phyloP scores from a whole-genome alignment of 257 asterid genomes.

The Nicotiana otophora region DNA sequence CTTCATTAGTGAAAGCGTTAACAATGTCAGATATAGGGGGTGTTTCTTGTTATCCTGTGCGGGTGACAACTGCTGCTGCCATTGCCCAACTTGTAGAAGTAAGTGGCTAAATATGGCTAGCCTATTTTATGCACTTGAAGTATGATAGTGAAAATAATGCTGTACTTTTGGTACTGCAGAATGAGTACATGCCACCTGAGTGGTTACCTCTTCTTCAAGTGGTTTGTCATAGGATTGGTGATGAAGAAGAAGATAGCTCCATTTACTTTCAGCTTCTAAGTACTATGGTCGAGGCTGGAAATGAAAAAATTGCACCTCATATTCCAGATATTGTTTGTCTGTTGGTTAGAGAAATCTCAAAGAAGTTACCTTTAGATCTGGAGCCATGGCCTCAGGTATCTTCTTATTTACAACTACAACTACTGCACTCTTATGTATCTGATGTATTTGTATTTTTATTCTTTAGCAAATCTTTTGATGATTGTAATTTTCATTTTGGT shows the following conservation, averaged over 20 bases:
- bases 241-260: slow-evolving; percentile 31
- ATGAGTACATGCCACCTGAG: slow-evolving; percentile 39
- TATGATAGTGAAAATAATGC: background rate
- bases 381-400: slow-evolving; percentile 42
- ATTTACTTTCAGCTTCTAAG: slow-evolving; percentile 34
- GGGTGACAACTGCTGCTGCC: slow-evolving; percentile 40
- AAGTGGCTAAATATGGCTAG: slow-evolving; percentile 13
- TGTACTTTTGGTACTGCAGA: slow-evolving; percentile 21
- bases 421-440: background rate
- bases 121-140: background rate
- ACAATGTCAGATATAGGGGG: slow-evolving; percentile 21
- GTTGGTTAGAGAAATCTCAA: slow-evolving; percentile 25
- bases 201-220: slow-evolving; percentile 38
- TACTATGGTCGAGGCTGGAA: slow-evolving; percentile 30
- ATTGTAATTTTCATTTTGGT: background rate
- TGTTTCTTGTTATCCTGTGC: slow-evolving; percentile 37
- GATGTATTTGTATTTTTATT: background rate
- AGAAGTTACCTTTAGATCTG: slow-evolving; percentile 22
- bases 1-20: slow-evolving; percentile 31
- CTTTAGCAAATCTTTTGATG: background rate
- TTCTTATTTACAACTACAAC: background rate
- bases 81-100: slow-evolving; percentile 39
- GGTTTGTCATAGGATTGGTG: slow-evolving; percentile 24
- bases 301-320: slow-evolving; percentile 29
- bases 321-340: slow-evolving; percentile 31